Base-by-base conservation (phyloP, 345 rosid species). In the Geranium brycei region DNA sequence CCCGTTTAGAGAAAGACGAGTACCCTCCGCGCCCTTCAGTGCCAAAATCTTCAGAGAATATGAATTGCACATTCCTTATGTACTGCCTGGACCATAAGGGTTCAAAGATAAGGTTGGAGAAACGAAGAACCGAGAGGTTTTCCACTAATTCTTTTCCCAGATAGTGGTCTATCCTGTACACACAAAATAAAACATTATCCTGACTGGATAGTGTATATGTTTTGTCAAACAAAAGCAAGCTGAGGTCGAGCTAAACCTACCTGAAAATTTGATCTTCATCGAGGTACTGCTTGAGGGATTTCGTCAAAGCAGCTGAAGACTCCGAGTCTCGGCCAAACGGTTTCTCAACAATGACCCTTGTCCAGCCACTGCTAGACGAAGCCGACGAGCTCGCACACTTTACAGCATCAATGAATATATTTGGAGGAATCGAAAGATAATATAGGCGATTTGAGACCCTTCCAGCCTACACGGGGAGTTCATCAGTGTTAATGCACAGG, bases 11-110 rank as follows among this genome's bases (percentile, higher is more conserved):
- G 65, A 66, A 71, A n/a, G 68, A 30, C 67, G 61, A 58, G 57
- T 88, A 91, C 97, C 98, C 98, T 78, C 98, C 98, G 23, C 97
- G 97, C 66, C 98, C 98, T 83, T 92, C 95, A 2, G 95, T 92
- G 75, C 98, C 98, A 23, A 92, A 92, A 71, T 92, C 95, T 81
- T 92, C 98, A 31, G 98, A 92, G 72, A 92, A 92, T 76, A 89
- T 86, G 13, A 89, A 69, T 68, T 92, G 98, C 57, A 92, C 97
- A 58, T 87, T 92, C 62, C 91, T 82, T 31, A 92, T 92, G 71
- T 89, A 89, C 72, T 86, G 90, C 73, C 98, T 89, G 23, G 96
- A 89, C 98, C 97, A 92, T 61, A 89, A 66, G 0, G 98, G 98
- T 59, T 89, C 98, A 32, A 92, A 92, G 64, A 92, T 89, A 68